phyloP scores from a whole-genome alignment of 2,329 filamentous ascomycete genomes.

The Celoporthe dispersa region DNA sequence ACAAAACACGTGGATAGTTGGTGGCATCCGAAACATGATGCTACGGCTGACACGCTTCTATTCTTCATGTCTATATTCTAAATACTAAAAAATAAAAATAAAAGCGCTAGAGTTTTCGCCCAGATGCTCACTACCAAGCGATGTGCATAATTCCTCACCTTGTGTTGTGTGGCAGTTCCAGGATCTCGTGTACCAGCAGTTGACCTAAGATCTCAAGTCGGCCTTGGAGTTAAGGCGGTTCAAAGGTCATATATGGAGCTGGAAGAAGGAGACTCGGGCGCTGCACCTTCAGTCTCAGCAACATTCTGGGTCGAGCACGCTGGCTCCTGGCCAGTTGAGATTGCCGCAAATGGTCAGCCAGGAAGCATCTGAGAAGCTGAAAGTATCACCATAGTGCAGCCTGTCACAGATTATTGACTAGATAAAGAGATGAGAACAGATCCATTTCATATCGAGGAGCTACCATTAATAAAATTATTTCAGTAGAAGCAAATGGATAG shows the following conservation, averaged over 20 bases:
- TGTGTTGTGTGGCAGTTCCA: background rate
- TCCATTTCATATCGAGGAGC: no score
- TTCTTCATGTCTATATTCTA: slow-evolving; percentile 1
- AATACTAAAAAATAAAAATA: background rate
- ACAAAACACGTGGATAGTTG: background rate
- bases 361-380: no score
- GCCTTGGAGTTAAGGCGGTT: no score
- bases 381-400: background rate
- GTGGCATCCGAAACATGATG: background rate
- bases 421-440: background rate
- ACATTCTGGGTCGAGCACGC: no score
- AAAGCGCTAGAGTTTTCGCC: background rate
- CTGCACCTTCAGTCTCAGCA: no score
- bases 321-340: no score
- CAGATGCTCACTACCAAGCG: background rate
- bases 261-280: no score
- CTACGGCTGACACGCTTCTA: background rate
- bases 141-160: background rate
- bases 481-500: no score
- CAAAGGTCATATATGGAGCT: no score
- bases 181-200: background rate
- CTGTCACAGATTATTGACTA: background rate
- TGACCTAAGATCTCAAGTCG: no score
- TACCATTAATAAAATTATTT: no score
- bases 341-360: no score